Evolutionary conservation across 2,329 filamentous ascomycete species (phyloP).

Genomic region (Ambrosiella beaveri): DNA sequence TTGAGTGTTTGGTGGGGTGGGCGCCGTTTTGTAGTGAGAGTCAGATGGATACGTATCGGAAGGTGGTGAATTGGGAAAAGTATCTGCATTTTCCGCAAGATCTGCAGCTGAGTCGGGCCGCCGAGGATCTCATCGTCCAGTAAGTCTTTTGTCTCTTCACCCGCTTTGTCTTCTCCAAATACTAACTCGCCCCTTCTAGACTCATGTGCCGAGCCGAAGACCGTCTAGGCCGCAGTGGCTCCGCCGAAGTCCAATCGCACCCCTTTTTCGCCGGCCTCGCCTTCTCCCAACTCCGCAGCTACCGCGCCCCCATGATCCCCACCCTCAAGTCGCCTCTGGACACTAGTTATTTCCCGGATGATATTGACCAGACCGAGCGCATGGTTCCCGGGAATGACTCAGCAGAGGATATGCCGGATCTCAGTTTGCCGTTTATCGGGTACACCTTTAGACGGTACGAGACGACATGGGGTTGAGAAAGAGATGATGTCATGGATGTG

Average conservation of each 20-base stretch:
- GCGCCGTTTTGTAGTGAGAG: slow-evolving; percentile 98
- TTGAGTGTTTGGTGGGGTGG: slow-evolving; percentile 96
- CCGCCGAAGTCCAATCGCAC: slow-evolving; percentile 83
- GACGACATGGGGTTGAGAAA: slow-evolving; percentile 10
- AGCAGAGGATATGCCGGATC: slow-evolving; percentile 66
- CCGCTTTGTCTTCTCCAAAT: slow-evolving; percentile 11
- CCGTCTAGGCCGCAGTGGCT: slow-evolving; percentile 71
- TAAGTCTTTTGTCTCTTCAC: slow-evolving; percentile 31
- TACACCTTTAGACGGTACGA: slow-evolving; percentile 17
- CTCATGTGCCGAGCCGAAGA: slow-evolving; percentile 89
- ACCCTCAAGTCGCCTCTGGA: slow-evolving; percentile 85
- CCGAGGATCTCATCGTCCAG: slow-evolving; percentile 84
- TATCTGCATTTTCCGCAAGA: slow-evolving; percentile 95
- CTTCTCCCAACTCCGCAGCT: slow-evolving; percentile 80
- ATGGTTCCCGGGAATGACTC: slow-evolving; percentile 7
- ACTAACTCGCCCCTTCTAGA: slow-evolving; percentile 26
- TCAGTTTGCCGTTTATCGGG: slow-evolving; percentile 64
- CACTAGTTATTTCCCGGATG: slow-evolving; percentile 96
- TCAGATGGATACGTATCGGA: slow-evolving; percentile 92
- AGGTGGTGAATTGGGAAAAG: slow-evolving; percentile 97
- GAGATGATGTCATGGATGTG: not conserved
- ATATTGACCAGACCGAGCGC: slow-evolving; percentile 81
- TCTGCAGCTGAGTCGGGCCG: slow-evolving; percentile 71
- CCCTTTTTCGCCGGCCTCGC: slow-evolving; percentile 94
- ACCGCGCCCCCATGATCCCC: slow-evolving; percentile 90